Evolutionary conservation across 768 basidiomycete species (phyloP), one percentile per base, ranked within the genome.

Genomic region (Albatrellus ellisii): DNA sequence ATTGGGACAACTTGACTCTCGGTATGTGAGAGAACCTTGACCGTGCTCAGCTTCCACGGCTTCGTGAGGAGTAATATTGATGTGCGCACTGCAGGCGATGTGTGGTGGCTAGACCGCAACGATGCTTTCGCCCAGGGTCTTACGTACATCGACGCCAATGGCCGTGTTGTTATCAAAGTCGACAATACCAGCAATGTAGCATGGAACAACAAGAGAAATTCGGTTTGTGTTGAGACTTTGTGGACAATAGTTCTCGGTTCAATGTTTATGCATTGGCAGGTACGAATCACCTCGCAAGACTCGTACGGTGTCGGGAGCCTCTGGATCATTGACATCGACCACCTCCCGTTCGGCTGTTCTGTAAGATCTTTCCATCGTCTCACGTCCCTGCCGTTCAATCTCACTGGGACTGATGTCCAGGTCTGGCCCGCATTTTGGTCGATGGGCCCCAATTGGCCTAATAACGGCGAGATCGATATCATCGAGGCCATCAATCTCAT

Each of bases 141-240:
- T 15, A 73, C 75, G 4, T 83, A 70, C 51, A 56, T 82, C 48
- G 77, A 80, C 47, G 51, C 52, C 32, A 67, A 67, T 1, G 76
- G 80, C 6, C 73, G 78, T 42, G 78, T 76, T 4, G 67, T 90
- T 46, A 63, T 90, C 37, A 75, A 69, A 51, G 84, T 88, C 5
- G 85, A 88, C 64, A 84, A 85, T 53, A 59, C 61, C 6, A 74
- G 73, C 9, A 66, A 66, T 34, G 69, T 85, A 1, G 58, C 64
- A 12, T 58, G 56, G 20, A 67, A 68, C 42, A 52, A 72, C 33
- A 68, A 73, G 46, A 63, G 84, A 31, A 72, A 77, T 48, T 69
- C 82, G 22, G 82, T 85, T 46, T 44, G 64, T 39, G 7, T 33
- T 18, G n/a, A n/a, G n/a, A n/a, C n/a, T n/a, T n/a, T n/a, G n/a